A percentile compares a stretch with the other conserved stretches of the same genome.
Evolutionary conservation across 2,329 filamentous ascomycete species (phyloP).

Genomic region (Remersonia thermophila): DNA sequence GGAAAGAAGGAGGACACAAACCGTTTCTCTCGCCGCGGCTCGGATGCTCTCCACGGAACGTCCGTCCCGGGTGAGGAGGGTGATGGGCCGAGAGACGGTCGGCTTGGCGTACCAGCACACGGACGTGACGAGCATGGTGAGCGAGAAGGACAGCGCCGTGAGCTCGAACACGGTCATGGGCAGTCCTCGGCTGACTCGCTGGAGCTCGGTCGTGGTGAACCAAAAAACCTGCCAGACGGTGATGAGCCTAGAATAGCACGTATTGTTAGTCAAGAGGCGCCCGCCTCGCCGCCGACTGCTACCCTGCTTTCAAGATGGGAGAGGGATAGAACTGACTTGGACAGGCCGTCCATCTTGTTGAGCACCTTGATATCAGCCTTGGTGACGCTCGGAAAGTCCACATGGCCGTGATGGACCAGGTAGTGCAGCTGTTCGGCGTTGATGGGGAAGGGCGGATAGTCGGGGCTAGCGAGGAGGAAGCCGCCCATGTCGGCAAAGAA

Average conservation of each 20-base stretch:
- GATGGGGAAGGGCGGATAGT: slow-evolving; percentile 4
- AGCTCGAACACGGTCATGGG: slow-evolving; percentile 20
- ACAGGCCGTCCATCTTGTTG: slow-evolving; percentile 21
- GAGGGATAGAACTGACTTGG: slow-evolving; percentile 12
- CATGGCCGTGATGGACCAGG: slow-evolving; percentile 15
- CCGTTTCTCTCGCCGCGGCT: slow-evolving; percentile 1
- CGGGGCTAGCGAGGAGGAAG: slow-evolving; percentile 2
- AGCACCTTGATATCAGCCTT: slow-evolving; percentile 19
- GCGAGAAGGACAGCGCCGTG: slow-evolving; percentile 17
- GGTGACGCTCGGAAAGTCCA: slow-evolving; percentile 19
- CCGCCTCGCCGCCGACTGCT: too few species aligned
- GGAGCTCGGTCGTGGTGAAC: slow-evolving; percentile 16
- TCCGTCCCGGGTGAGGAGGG: slow-evolving; percentile 8
- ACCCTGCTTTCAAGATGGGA: too few species aligned
- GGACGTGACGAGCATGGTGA: slow-evolving; percentile 15
- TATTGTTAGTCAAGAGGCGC: too few species aligned
- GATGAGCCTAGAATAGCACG: slow-evolving; percentile 11
- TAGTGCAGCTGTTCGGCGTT: slow-evolving; percentile 7
- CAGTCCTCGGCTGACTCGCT: slow-evolving; percentile 10
- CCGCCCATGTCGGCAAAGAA: slow-evolving; percentile 10
- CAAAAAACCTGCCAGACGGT: slow-evolving; percentile 17
- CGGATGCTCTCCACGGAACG: slow-evolving; percentile 7
- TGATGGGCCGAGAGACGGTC: slow-evolving; percentile 5
- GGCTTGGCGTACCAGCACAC: slow-evolving; percentile 17
- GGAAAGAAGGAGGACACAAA: slow-evolving; percentile 3